Conservation (phyloP, 805 yeast species). For the Starmera quercuum region DNA sequence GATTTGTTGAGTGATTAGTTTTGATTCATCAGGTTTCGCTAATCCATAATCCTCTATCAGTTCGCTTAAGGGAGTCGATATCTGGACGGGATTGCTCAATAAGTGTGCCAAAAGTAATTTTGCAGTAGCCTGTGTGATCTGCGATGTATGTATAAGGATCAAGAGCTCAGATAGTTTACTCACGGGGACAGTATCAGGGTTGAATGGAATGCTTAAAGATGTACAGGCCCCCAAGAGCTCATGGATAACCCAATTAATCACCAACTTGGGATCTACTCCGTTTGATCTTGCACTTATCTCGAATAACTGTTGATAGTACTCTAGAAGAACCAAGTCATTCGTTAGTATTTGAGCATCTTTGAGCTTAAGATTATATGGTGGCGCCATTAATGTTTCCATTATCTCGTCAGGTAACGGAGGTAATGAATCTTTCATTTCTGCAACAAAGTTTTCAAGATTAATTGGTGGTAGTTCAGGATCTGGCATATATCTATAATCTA, state of each 20-base stretch:
- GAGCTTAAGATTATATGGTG: constrained; percentile 50
- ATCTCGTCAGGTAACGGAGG: constrained; percentile 61
- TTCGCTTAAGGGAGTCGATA: constrained; percentile 24
- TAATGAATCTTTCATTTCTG: constrained; percentile 27
- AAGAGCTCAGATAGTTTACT: constrained; percentile 48
- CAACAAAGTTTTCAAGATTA: constrained; percentile 33
- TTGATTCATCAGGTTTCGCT: constrained; percentile 27
- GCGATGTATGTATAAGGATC: constrained; percentile 31
- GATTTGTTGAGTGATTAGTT: constrained; percentile 23
- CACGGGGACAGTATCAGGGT: constrained; percentile 27
- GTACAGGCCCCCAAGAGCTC: constrained; percentile 67
- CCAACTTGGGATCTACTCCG: constrained; percentile 27
- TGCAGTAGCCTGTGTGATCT: constrained; percentile 61
- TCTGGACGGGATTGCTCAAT: constrained; percentile 38
- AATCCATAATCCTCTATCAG: constrained; percentile 52
- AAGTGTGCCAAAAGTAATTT: constrained; percentile 57
- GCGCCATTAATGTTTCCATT: constrained; percentile 33
- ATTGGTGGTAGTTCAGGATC: constrained; percentile 81
- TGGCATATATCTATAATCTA: constrained; percentile 91
- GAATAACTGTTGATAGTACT: constrained; percentile 44
- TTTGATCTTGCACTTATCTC: constrained; percentile 16
- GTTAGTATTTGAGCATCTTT: constrained; percentile 73
- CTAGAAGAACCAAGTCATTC: constrained; percentile 39
- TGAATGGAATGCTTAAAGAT: constrained; percentile 35
- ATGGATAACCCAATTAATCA: constrained; percentile 78